Conservation (phyloP, 2,329 filamentous ascomycete genomes). For the Fonsecaea pugnacius region DNA sequence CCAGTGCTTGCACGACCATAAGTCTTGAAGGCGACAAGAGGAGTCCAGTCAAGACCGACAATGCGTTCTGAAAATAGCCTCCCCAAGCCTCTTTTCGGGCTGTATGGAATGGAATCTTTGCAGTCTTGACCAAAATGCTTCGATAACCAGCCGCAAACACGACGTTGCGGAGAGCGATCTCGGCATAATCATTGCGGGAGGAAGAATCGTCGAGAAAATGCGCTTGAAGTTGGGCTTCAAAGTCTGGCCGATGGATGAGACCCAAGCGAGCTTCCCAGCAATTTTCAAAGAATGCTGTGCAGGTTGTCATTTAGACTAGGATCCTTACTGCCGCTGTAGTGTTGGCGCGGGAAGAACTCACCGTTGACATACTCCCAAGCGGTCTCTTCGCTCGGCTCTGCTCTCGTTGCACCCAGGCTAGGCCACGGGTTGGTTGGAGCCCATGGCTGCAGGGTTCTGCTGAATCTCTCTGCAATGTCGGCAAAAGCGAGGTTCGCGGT, state of each 20-base stretch:
- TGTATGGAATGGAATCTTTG: slow-evolving; percentile 5
- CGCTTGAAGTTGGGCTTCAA: slow-evolving; percentile 14
- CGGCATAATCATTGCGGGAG: slow-evolving; percentile 7
- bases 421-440: background rate
- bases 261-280: slow-evolving; percentile 22
- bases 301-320: background rate
- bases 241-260: slow-evolving; percentile 15
- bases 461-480: slow-evolving; percentile 13
- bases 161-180: slow-evolving; percentile 22
- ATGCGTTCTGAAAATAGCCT: slow-evolving; percentile 18
- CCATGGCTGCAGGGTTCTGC: slow-evolving; percentile 2
- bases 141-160: slow-evolving; percentile 23
- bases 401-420: background rate
- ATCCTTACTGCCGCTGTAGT: background rate
- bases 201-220: slow-evolving; percentile 2
- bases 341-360: slow-evolving; percentile 3
- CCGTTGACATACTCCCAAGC: slow-evolving; percentile 22
- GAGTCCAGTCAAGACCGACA: slow-evolving; percentile 20
- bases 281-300: slow-evolving; percentile 19
- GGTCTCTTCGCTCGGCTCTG: slow-evolving; percentile 7
- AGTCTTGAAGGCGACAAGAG: slow-evolving; percentile 18
- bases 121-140: slow-evolving; percentile 16
- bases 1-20: slow-evolving; percentile 16
- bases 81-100: slow-evolving; percentile 15
- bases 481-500: slow-evolving; percentile 7